Evolutionary conservation across 495 filamentous ascomycete species (phyloP), one percentile per base, ranked within the genome.

Genomic region (Annulohypoxylon bovei): DNA sequence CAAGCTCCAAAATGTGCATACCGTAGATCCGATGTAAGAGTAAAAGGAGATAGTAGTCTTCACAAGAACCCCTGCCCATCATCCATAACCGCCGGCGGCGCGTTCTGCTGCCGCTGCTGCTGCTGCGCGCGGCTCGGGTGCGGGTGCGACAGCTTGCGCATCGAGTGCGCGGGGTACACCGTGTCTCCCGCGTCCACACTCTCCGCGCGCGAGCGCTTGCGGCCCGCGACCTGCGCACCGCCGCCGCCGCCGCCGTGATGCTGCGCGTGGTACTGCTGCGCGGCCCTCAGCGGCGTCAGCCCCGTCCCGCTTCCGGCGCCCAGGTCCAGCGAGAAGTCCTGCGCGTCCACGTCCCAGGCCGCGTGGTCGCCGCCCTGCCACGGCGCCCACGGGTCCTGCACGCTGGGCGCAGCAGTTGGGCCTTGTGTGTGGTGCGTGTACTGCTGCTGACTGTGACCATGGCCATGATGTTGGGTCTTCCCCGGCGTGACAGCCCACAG

Each of bases 101-200:
- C 70, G 20, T 42, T 61, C n/a, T 44, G 58, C 23, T 58, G 64
- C 23, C 14, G 16, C 8, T 25, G 32, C n/a, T 12, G 18, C 47
- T 9, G 40, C n/a, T n/a, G n/a, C n/a, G n/a, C n/a, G 16, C 22
- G 5, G 7, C 11, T 28, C 39, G 56, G 73, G 25, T 75, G 72
- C 40, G 56, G 73, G 25, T 76, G 75, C 42, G 72, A 72, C 4
- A 75, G 68, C 66, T 75, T 75, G 22, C 75, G 72, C 47, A 76
- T 70, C 16, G 72, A 72, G 32, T 75, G 72, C 6, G 56, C 72
- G 5, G 72, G 75, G 32, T 68, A 75, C 49, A 42, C 25, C n/a
- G 65, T 62, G 18, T 73, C 75, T 12, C 33, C 66, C 4, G 57
- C 67, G 25, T 50, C 72, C 0, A 66, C 56, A 52, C 72, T 76